Evolutionary conservation across 805 yeast genomes (phyloP), one percentile per base, ranked within the genome.

Genomic region (Metschnikowia lachancei): DNA sequence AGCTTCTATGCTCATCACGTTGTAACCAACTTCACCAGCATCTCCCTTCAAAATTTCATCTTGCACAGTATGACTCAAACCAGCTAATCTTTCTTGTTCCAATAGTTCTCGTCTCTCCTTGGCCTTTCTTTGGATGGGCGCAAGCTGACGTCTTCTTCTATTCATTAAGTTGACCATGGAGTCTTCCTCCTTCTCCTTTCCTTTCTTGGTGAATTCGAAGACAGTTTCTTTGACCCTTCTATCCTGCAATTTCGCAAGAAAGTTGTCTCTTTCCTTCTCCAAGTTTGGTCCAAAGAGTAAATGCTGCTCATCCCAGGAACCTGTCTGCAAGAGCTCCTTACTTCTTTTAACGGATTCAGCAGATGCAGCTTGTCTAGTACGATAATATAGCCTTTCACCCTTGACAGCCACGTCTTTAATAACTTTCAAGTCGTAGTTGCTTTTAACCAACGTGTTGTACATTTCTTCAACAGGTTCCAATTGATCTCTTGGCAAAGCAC

Each of bases 231-330:
- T 85, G 41, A 81, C 72, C 36, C 72, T 64, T 61, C 97, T 75
- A 55, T 87, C 77, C 49, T 81, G 80, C 50, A 94, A 70, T 57
- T 82, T 81, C 4, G 81, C 86, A 53, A 94, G 74, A 58, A 94
- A 83, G 35, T 67, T 76, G 20, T 85, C 75, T 61, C 87, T 87
- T 55, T 86, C 94, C 52, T 75, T 76, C 56, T 87, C 96, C 44
- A 76, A 63, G 59, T 88, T 88, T 26, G 78, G 76, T 18, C 95
- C 95, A 62, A 90, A 87, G 44, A 87, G 63, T 28, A 90, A 67
- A 65, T 89, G 89, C 58, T 86, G 92, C 17, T 80, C 89, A 63
- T 92, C 96, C 97, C 98, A 94, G 6, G 67, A 54, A 2, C 91
- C 90, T 16, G 81, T 72, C 8, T 71, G 73, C 47, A 82, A 67